Conservation (phyloP, 2,329 filamentous ascomycete genomes). For the Nemania sp. region DNA sequence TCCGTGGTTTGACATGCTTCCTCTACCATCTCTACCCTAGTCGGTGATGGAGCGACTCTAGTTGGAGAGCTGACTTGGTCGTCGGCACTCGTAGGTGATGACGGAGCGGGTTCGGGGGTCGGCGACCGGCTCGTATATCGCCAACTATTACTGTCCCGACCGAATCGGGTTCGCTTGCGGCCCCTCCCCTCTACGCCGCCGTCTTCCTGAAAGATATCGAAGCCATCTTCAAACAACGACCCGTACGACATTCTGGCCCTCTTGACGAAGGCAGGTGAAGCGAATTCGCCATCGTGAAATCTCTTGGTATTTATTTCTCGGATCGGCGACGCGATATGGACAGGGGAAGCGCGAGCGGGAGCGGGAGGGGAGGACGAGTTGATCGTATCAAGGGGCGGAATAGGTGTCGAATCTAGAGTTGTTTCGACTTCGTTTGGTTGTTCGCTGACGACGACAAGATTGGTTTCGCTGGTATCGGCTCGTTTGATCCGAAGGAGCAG, state of each 20-base stretch:
- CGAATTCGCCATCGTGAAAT: conserved; percentile 67
- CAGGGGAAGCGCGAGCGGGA: conserved; percentile 11
- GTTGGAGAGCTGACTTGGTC: conserved; percentile 40
- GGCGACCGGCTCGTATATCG: conserved; percentile 77
- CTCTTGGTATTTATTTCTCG: conserved; percentile 54
- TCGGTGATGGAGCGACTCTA: conserved; percentile 39
- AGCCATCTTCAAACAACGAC: conserved; percentile 71
- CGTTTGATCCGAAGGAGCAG: conserved; percentile 60
- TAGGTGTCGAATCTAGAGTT: conserved; percentile 8
- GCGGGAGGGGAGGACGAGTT: conserved; percentile 12
- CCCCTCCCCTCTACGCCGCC: conserved; percentile 69
- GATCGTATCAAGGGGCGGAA: background rate
- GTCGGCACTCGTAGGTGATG: conserved; percentile 20
- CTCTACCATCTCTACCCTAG: conserved; percentile 51
- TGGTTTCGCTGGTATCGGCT: conserved; percentile 61
- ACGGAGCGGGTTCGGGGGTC: conserved; percentile 67
- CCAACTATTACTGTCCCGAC: conserved; percentile 77
- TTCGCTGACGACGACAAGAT: conserved; percentile 66
- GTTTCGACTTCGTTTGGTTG: conserved; percentile 42
- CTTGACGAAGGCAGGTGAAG: conserved; percentile 85
- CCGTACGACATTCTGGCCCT: conserved; percentile 77
- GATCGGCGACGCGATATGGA: conserved; percentile 40
- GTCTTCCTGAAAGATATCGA: conserved; percentile 79
- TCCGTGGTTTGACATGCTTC: conserved; percentile 57
- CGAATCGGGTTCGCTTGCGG: conserved; percentile 78